Evolutionary conservation across 345 rosid species (phyloP).

Genomic region (Passiflora organensis): DNA sequence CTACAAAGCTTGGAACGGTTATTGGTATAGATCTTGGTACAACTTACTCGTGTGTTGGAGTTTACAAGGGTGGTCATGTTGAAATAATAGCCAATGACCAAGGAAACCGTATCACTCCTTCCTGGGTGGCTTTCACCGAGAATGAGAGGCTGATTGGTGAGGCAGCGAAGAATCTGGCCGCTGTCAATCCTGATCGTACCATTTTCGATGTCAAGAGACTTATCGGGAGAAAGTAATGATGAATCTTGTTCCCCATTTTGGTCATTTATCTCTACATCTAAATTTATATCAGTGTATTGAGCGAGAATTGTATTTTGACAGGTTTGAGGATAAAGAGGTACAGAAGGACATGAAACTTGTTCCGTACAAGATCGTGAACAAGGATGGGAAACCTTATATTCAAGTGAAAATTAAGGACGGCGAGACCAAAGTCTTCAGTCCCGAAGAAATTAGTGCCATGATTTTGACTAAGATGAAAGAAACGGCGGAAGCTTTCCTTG

Average conservation of each 20-base stretch:
- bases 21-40: neutral
- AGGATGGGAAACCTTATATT: constrained; percentile 27
- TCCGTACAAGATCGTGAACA: constrained; percentile 30
- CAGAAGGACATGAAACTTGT: constrained; percentile 26
- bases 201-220: constrained; percentile 29
- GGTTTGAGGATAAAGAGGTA: constrained; percentile 29
- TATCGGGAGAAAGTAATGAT: constrained; percentile 23
- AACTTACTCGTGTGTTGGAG: neutral
- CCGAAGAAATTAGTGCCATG: constrained; percentile 32
- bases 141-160: constrained; percentile 21
- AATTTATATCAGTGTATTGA: neutral
- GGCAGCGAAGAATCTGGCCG: constrained; percentile 24
- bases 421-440: constrained; percentile 24
- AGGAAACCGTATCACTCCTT: neutral
- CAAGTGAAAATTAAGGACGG: constrained; percentile 25
- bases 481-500: constrained; percentile 28
- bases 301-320: neutral
- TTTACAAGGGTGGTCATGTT: neutral
- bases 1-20: neutral
- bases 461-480: constrained; percentile 25
- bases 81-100: neutral
- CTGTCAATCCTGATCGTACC: constrained; percentile 21
- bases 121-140: neutral
- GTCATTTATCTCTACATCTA: neutral
- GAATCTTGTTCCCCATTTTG: too few species aligned